Evolutionary conservation across 169 alveolate genomes (phyloP).

Genomic region (Cryptosporidium sp.): DNA sequence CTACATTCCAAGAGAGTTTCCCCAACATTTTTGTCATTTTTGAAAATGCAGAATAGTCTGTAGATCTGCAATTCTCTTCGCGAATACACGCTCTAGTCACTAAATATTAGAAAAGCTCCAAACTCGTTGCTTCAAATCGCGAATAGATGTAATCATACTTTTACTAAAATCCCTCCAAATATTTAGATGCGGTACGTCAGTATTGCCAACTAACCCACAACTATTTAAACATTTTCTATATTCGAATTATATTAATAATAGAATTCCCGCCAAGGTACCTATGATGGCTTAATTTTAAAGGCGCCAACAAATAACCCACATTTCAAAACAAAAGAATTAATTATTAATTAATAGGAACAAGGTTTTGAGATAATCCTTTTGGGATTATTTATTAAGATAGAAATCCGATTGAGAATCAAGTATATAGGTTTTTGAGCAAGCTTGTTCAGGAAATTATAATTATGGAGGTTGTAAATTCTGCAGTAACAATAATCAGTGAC

Average conservation of each 20-base stretch:
- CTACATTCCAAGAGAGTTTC: not conserved
- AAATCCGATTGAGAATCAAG: slow-evolving; percentile 10
- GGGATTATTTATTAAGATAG: slow-evolving; percentile 13
- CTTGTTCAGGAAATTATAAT: slow-evolving; percentile 1
- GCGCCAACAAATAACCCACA: slow-evolving; percentile 27
- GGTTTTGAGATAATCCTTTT: not conserved
- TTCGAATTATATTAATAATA: not conserved
- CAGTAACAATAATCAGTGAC: slow-evolving; percentile 71
- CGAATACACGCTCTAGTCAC: too few relatives aligned
- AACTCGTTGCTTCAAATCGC: not conserved
- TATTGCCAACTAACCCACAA: not conserved
- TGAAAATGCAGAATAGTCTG: not conserved
- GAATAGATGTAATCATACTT: too few relatives aligned
- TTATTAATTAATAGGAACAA: slow-evolving; percentile 8
- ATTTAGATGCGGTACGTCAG: not conserved
- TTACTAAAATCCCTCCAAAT: too few relatives aligned
- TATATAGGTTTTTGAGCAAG: slow-evolving; percentile 8
- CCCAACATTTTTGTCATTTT: not conserved
- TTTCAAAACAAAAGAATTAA: not conserved
- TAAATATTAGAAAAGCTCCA: not conserved
- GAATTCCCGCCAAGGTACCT: slow-evolving; percentile 37
- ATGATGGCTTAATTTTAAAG: not conserved
- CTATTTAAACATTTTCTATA: not conserved
- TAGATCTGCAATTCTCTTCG: too few relatives aligned
- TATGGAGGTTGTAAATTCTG: slow-evolving; percentile 75